Evolutionary conservation across 495 filamentous ascomycete genomes (phyloP).

Genomic region (Aspergillus indologenus): DNA sequence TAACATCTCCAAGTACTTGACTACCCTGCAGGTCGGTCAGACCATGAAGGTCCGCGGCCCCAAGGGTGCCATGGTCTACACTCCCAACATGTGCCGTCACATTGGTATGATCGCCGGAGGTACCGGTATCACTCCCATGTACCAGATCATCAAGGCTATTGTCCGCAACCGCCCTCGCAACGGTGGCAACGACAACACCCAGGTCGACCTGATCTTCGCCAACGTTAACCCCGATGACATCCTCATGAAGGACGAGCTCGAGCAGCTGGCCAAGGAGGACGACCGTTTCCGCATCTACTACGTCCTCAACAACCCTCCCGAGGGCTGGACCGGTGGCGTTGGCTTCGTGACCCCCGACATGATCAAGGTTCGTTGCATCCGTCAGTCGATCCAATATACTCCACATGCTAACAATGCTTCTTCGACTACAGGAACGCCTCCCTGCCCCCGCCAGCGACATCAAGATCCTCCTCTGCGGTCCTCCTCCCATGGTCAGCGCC

Average conservation of each 20-base stretch:
- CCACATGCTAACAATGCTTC: slow-evolving; percentile 16
- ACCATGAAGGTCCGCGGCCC: slow-evolving; percentile 86
- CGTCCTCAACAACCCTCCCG: slow-evolving; percentile 93
- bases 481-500: slow-evolving; percentile 92
- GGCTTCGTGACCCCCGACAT: slow-evolving; percentile 95
- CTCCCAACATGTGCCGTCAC: slow-evolving; percentile 86
- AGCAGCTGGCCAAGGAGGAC: slow-evolving; percentile 72
- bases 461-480: slow-evolving; percentile 95
- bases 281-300: slow-evolving; percentile 82
- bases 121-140: slow-evolving; percentile 97
- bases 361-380: slow-evolving; percentile 69
- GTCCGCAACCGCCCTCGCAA: slow-evolving; percentile 69
- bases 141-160: slow-evolving; percentile 90
- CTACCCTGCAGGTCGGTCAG: slow-evolving; percentile 75
- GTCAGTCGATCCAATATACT: background rate
- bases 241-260: slow-evolving; percentile 85
- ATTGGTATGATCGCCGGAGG: slow-evolving; percentile 98
- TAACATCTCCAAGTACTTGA: slow-evolving; percentile 92
- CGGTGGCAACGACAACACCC: slow-evolving; percentile 72
- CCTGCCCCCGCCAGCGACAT: slow-evolving; percentile 81
- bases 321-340: slow-evolving; percentile 82
- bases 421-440: slow-evolving; percentile 59
- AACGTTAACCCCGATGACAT: slow-evolving; percentile 95
- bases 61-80: slow-evolving; percentile 96
- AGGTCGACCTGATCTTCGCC: slow-evolving; percentile 92